Evolutionary conservation across 345 rosid species (phyloP).

Genomic region (Carallia brachiata): DNA sequence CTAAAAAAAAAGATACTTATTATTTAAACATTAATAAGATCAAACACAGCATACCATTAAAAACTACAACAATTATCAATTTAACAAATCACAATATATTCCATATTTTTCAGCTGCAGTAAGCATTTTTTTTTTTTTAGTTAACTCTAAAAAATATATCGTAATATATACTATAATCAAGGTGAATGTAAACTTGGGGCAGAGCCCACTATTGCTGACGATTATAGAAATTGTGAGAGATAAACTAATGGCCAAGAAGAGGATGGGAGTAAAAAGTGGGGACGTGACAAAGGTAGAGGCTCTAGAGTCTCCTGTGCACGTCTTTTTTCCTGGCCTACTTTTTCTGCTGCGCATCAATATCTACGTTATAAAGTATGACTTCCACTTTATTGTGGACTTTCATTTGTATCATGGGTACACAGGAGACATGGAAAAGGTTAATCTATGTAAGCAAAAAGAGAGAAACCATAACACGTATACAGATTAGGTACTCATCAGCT

Average conservation of each 20-base stretch:
- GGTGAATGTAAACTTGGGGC: background rate
- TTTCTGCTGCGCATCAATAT: background rate
- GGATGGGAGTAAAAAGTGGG: background rate
- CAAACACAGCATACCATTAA: too few relatives aligned
- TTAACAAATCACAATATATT: too few relatives aligned
- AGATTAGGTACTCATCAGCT: background rate
- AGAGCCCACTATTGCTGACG: background rate
- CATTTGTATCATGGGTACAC: background rate
- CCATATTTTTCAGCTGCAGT: too few relatives aligned
- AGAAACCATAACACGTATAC: conserved; percentile 11
- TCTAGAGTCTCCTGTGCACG: background rate
- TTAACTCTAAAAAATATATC: too few relatives aligned
- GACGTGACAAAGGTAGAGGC: background rate
- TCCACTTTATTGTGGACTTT: background rate
- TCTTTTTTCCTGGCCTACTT: background rate
- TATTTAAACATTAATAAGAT: too few relatives aligned
- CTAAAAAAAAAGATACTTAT: too few relatives aligned
- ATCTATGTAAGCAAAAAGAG: background rate
- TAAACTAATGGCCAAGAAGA: background rate
- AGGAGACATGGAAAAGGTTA: conserved; percentile 1
- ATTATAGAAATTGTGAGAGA: background rate
- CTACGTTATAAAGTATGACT: background rate
- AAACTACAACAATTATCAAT: too few relatives aligned
- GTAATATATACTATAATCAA: background rate
- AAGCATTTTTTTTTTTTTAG: too few relatives aligned